Evolutionary conservation across 306 rosid genomes (phyloP).

Genomic region (Cicer arietinum): DNA sequence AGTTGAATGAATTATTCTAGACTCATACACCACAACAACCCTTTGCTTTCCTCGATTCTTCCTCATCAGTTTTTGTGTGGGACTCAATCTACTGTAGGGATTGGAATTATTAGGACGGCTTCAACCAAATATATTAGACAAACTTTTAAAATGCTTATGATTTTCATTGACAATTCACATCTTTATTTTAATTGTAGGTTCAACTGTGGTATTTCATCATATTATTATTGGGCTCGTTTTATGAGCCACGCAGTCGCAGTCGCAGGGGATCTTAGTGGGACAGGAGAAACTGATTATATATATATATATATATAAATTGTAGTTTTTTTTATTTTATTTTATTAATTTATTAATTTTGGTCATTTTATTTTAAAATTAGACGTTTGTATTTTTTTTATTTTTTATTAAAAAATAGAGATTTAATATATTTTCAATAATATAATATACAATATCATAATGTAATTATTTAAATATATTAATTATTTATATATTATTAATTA

Average conservation of each 20-base stretch:
- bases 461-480: too few species aligned
- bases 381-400: too few species aligned
- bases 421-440: too few species aligned
- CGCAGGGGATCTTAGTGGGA: slow-evolving; percentile 2
- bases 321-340: too few species aligned
- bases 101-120: slow-evolving; percentile 23
- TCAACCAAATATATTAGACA: not conserved
- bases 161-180: slow-evolving; percentile 8
- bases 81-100: slow-evolving; percentile 4
- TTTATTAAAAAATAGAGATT: too few species aligned
- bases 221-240: not conserved
- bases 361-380: too few species aligned
- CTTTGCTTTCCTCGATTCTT: slow-evolving; percentile 14
- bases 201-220: not conserved
- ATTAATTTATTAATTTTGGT: too few species aligned
- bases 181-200: not conserved
- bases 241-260: not conserved
- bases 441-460: too few species aligned
- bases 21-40: slow-evolving; percentile 6
- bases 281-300: not conserved
- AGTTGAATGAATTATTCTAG: slow-evolving; percentile 21
- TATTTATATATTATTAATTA: too few species aligned
- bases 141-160: not conserved
- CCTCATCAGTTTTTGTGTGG: slow-evolving; percentile 3
- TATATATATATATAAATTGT: too few species aligned